Conservation (phyloP, 2,329 filamentous ascomycete species). For the Fusarium globosum region DNA sequence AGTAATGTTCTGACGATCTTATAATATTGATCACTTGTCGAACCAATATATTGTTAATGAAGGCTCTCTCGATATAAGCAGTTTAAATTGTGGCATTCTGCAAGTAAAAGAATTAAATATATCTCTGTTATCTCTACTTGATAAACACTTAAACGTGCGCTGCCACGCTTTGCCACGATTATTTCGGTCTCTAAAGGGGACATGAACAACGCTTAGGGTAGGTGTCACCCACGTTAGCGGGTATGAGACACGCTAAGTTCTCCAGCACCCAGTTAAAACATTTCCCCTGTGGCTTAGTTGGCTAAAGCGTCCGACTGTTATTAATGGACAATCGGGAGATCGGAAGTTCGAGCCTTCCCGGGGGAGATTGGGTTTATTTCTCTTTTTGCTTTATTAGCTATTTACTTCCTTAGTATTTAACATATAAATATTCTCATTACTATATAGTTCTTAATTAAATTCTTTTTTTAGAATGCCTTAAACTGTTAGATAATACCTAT, state of each 20-base stretch:
- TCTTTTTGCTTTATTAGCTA: neutral
- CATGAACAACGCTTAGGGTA: neutral
- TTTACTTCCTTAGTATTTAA: neutral
- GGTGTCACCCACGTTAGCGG: fast-evolving
- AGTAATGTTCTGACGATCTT: no score
- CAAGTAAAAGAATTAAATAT: no score
- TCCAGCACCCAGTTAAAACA: neutral
- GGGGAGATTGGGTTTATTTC: constrained; percentile 21
- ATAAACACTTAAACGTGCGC: fast-evolving
- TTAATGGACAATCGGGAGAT: constrained; percentile 44
- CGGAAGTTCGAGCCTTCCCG: constrained; percentile 47
- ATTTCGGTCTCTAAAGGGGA: neutral
- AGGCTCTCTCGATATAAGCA: no score
- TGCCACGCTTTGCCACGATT: no score
- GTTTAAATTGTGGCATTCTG: no score
- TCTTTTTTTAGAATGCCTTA: no score
- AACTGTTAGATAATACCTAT: no score
- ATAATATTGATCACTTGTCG: no score
- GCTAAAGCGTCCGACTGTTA: constrained; percentile 44
- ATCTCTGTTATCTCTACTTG: fast-evolving
- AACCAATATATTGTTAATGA: no score
- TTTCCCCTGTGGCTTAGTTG: constrained; percentile 42
- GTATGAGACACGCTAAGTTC: fast-evolving
- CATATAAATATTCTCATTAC: neutral
- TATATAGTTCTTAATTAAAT: neutral